phyloP scores from a whole-genome alignment of 2,329 filamentous ascomycete genomes.

The Cordyceps farinosa region DNA sequence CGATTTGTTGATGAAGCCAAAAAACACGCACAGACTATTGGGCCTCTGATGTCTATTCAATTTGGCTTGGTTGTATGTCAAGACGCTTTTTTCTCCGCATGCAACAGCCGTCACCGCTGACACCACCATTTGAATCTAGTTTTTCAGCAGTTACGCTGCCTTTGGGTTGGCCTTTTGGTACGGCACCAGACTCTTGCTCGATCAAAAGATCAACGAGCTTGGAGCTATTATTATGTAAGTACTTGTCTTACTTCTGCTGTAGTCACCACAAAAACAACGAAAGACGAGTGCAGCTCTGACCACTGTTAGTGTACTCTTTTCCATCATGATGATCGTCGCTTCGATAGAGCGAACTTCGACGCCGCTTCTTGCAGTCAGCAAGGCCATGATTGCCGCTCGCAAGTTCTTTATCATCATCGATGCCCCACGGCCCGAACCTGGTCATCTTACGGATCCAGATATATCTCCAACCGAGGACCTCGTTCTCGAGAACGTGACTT shows the following conservation, averaged over 20 bases:
- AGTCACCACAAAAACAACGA: too few relatives aligned
- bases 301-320: constrained; percentile 45
- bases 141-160: constrained; percentile 49
- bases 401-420: constrained; percentile 56
- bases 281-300: constrained; percentile 1
- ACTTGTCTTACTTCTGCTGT: background rate
- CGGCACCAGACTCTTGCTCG: constrained; percentile 48
- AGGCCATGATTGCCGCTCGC: constrained; percentile 55
- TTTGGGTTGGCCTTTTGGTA: constrained; percentile 63
- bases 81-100: background rate
- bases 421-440: constrained; percentile 38
- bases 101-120: constrained; percentile 18
- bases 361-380: constrained; percentile 54
- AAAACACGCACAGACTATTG: constrained; percentile 44
- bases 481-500: constrained; percentile 58
- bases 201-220: constrained; percentile 46
- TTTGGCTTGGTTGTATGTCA: constrained; percentile 45
- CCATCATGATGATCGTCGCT: constrained; percentile 55
- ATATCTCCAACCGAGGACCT: constrained; percentile 38
- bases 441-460: constrained; percentile 34
- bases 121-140: constrained; percentile 29
- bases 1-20: constrained; percentile 51
- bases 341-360: constrained; percentile 55
- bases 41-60: constrained; percentile 50
- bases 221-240: constrained; percentile 54